Percentiles rank a stretch among this genome's conserved stretches.
Conservation (phyloP, 306 rosid species). For the Crotalaria pallida region DNA sequence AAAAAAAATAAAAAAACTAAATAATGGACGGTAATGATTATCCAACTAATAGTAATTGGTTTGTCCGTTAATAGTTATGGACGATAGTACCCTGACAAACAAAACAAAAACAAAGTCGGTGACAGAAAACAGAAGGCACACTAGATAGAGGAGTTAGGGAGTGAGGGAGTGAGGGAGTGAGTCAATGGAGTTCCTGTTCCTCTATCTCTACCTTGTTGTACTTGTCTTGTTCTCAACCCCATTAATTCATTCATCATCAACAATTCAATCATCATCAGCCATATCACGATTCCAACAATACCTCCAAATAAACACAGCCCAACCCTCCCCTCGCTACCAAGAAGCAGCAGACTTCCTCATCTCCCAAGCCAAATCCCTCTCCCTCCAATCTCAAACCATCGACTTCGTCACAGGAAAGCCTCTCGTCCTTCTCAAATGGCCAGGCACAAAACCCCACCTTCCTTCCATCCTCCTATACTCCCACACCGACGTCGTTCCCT, state of each 20-base stretch:
- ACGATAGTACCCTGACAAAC: too few species aligned
- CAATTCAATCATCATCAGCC: slow-evolving; percentile 14
- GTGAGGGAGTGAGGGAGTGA: too few species aligned
- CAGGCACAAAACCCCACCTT: slow-evolving; percentile 55
- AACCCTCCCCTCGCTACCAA: slow-evolving; percentile 62
- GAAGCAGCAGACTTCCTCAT: slow-evolving; percentile 55
- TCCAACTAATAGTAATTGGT: too few species aligned
- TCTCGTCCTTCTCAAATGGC: slow-evolving; percentile 70
- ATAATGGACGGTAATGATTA: too few species aligned
- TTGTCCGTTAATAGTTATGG: too few species aligned
- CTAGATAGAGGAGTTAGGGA: too few species aligned
- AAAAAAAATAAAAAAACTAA: too few species aligned
- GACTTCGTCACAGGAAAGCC: slow-evolving; percentile 70
- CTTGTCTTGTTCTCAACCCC: not conserved
- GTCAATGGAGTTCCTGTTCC: not conserved
- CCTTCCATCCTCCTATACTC: slow-evolving; percentile 81
- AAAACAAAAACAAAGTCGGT: too few species aligned
- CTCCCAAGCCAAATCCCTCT: slow-evolving; percentile 51
- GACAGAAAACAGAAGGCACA: too few species aligned
- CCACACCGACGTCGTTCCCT: slow-evolving; percentile 86
- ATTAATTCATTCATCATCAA: too few species aligned
- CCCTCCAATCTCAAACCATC: slow-evolving; percentile 58
- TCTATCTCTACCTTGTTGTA: not conserved
- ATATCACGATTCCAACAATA: slow-evolving; percentile 71
- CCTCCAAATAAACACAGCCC: slow-evolving; percentile 79